phyloP scores from a whole-genome alignment of 768 basidiomycete species.

The Mycena chlorophos region DNA sequence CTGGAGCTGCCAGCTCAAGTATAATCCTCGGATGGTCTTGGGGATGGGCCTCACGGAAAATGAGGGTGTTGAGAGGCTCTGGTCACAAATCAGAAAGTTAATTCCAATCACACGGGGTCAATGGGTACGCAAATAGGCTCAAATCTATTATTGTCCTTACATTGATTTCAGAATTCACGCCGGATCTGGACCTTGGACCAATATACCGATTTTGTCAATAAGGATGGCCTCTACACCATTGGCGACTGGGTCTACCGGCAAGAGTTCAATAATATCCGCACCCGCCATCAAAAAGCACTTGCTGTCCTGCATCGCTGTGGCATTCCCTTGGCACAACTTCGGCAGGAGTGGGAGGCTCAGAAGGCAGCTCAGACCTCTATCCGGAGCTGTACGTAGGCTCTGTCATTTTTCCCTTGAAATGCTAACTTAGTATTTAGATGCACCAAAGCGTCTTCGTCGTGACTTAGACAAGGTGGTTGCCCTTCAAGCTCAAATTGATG shows the following conservation, averaged over 20 bases:
- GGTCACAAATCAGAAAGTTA: constrained; percentile 8
- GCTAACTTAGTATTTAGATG: constrained; percentile 23
- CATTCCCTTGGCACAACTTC: constrained; percentile 20
- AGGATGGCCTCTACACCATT: constrained; percentile 29
- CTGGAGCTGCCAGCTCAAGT: constrained; percentile 35
- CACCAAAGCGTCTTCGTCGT: constrained; percentile 31
- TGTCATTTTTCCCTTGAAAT: not conserved
- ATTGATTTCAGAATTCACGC: constrained; percentile 5
- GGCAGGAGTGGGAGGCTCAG: constrained; percentile 36
- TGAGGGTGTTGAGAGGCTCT: not conserved
- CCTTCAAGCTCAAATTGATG: constrained; percentile 32
- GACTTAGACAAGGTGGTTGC: constrained; percentile 33
- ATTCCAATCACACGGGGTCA: constrained; percentile 19
- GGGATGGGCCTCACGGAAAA: not conserved
- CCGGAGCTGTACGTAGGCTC: constrained; percentile 27
- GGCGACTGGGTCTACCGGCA: constrained; percentile 34
- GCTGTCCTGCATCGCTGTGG: constrained; percentile 22
- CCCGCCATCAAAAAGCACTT: constrained; percentile 13
- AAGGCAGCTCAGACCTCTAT: constrained; percentile 32
- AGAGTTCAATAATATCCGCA: constrained; percentile 14
- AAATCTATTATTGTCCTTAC: not conserved
- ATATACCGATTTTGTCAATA: constrained; percentile 29
- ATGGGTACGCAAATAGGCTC: not conserved
- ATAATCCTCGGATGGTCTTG: constrained; percentile 17
- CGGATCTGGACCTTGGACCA: constrained; percentile 38